phyloP scores from a whole-genome alignment of 2,329 filamentous ascomycete species.

The Aspergillus phoenicis region DNA sequence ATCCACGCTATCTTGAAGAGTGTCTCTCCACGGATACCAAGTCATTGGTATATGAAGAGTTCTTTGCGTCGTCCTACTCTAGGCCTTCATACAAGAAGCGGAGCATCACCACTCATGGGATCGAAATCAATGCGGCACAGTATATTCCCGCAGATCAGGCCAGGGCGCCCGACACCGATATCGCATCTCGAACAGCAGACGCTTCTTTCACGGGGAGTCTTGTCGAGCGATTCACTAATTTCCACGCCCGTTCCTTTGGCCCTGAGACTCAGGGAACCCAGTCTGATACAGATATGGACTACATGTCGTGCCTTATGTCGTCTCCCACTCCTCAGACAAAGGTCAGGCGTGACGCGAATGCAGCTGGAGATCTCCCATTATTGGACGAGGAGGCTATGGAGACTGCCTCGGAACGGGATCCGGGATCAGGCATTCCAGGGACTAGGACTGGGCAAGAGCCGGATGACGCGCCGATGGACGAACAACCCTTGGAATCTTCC shows the following conservation, averaged over 20 bases:
- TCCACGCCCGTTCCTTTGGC: conserved; percentile 28
- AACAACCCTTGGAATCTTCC: neutral
- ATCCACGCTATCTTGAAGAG: conserved; percentile 37
- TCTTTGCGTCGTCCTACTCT: conserved; percentile 38
- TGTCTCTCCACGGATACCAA: conserved; percentile 29
- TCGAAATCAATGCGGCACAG: conserved; percentile 35
- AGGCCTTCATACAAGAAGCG: conserved; percentile 40
- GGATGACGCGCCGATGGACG: neutral
- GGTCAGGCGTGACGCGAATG: neutral
- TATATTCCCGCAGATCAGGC: conserved; percentile 10
- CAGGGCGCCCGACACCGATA: conserved; percentile 4
- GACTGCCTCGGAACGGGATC: neutral
- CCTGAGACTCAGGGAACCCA: conserved; percentile 11
- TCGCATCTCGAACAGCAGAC: conserved; percentile 4
- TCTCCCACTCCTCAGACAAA: conserved; percentile 7
- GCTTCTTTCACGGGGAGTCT: conserved; percentile 32
- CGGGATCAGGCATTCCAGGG: neutral
- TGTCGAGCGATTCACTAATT: conserved; percentile 26
- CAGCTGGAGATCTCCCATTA: neutral
- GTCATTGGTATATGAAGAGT: conserved; percentile 41
- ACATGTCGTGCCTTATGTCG: conserved; percentile 11
- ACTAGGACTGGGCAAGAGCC: neutral
- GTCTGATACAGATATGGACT: conserved; percentile 18
- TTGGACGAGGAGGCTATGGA: neutral
- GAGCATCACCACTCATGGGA: conserved; percentile 35